Percentiles rank a stretch among this genome's conserved stretches.
phyloP scores from a whole-genome alignment of 371 early-diverging fungal species.

The Mucor piriformis region DNA sequence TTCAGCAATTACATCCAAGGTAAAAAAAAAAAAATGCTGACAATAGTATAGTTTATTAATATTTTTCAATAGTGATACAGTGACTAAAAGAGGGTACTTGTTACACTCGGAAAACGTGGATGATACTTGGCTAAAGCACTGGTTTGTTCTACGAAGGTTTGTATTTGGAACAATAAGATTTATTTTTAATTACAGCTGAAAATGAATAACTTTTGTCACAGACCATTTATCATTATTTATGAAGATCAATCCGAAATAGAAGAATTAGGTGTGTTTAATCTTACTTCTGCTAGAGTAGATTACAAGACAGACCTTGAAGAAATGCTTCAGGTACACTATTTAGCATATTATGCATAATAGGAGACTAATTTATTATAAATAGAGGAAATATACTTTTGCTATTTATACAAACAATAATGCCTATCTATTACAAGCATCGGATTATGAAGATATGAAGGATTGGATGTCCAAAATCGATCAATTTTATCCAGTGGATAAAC shows the following conservation, averaged over 20 bases:
- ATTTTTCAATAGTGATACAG: conserved; percentile 48
- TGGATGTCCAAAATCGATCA: conserved; percentile 79
- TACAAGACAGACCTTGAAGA: conserved; percentile 61
- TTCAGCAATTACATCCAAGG: conserved; percentile 33
- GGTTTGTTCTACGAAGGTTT: conserved; percentile 47
- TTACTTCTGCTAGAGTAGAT: conserved; percentile 66
- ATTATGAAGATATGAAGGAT: conserved; percentile 64
- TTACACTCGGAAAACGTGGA: conserved; percentile 44
- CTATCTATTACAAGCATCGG: conserved; percentile 70
- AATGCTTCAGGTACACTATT: conserved; percentile 29
- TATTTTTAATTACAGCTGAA: neutral
- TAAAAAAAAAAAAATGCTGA: neutral
- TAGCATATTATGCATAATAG: neutral
- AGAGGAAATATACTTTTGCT: conserved; percentile 69
- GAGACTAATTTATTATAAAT: conserved; percentile 8
- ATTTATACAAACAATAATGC: conserved; percentile 74
- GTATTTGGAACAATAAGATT: conserved; percentile 19
- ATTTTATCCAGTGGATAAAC: conserved; percentile 47
- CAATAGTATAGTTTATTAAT: conserved; percentile 16
- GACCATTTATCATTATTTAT: conserved; percentile 79
- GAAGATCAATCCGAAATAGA: conserved; percentile 57
- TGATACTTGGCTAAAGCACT: conserved; percentile 37
- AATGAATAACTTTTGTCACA: conserved; percentile 6
- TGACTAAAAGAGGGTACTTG: conserved; percentile 58
- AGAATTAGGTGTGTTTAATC: conserved; percentile 68